A percentile compares a stretch with the other conserved stretches of the same genome.
These are phyloP conservation scores for Elongisporangium anandrum DNA, from an alignment of 352 stramenopile species.

Conservation along the genomic window DNA sequence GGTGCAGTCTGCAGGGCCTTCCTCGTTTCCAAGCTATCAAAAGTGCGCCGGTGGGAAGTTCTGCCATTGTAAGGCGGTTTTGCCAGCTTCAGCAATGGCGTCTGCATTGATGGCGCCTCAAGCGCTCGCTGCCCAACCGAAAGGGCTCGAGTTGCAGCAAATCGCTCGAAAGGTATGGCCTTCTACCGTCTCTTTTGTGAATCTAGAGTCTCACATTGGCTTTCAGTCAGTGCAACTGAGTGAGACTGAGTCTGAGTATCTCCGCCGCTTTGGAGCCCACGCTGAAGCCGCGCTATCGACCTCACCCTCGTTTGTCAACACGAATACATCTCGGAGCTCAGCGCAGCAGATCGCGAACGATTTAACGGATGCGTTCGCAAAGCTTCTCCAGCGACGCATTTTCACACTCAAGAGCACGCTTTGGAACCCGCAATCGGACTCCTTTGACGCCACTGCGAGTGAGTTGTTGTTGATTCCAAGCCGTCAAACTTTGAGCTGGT, in stretches of 20 bases:
- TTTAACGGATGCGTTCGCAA: constrained; percentile 22
- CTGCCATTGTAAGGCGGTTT: constrained; percentile 33
- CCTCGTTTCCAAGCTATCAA: constrained; percentile 10
- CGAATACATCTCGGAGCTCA: not conserved
- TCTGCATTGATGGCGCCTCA: not conserved
- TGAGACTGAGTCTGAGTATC: constrained; percentile 50
- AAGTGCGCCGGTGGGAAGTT: constrained; percentile 40
- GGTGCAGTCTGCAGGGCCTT: constrained; percentile 8
- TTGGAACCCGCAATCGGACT: constrained; percentile 63
- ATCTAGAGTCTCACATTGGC: not conserved
- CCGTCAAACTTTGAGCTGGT: constrained; percentile 4
- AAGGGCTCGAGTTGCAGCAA: constrained; percentile 33
- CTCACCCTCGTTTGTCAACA: not conserved
- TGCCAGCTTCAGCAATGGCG: constrained; percentile 2
- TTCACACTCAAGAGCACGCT: constrained; percentile 70
- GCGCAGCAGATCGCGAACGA: not conserved
- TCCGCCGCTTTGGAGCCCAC: constrained; percentile 51
- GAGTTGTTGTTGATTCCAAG: constrained; percentile 6
- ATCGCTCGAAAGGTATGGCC: constrained; percentile 68
- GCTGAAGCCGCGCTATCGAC: constrained; percentile 30
- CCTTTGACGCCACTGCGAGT: constrained; percentile 49
- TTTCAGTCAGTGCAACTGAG: constrained; percentile 50
- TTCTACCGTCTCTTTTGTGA: too few species aligned
- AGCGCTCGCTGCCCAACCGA: constrained; percentile 11
- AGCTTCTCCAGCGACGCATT: constrained; percentile 53